Base-by-base conservation (phyloP, 352 stramenopile genomes). In the Phytophthora fragariaefolia region DNA sequence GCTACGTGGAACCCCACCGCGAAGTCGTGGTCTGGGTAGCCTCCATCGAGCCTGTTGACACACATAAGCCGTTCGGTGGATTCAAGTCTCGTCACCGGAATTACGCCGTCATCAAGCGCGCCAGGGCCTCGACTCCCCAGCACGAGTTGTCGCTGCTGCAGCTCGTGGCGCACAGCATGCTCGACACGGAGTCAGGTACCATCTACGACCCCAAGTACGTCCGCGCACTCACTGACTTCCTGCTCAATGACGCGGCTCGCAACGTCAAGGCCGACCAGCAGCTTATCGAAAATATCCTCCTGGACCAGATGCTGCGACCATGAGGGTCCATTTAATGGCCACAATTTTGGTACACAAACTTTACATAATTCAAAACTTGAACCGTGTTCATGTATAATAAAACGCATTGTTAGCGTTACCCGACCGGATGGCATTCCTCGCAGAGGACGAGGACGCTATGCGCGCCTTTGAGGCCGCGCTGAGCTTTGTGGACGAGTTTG, bases 21-120 rank as follows among this genome's bases (percentile, higher is more conserved):
- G 69, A 87, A 42, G 56, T 91, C 40, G 78, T 90, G 18, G 74
- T 89, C 3, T 91, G 80, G 79, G 77, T 76, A 20, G 71, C 83
- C 20, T 76, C 73, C 58, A 77, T 88, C 53, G 59, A 84, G 12
- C 80, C 83, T 6, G 53, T 82, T 36, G 73, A 83, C 55, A 68
- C 63, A 17, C 56, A 77, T 23, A 76, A 83, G 43, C 75, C 73
- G 0, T 75, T 76, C 34, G 61, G 56, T 7, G 58, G 71, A 1
- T 67, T 72, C 24, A 69, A 62, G 28, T 90, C 85, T 27, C 61
- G 70, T 1, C 77, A 91, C 46, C 73, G 79, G 15, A 80, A 79
- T 18, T 91, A 87, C 69, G 77, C 86, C 43, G 64, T 91, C 57
- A 70, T 90, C 30, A 80, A 83, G 43, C 77, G 59, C 13, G 65